These are phyloP conservation scores for Prunus padus DNA, from an alignment of 306 rosid species.

Conservation along the genomic window DNA sequence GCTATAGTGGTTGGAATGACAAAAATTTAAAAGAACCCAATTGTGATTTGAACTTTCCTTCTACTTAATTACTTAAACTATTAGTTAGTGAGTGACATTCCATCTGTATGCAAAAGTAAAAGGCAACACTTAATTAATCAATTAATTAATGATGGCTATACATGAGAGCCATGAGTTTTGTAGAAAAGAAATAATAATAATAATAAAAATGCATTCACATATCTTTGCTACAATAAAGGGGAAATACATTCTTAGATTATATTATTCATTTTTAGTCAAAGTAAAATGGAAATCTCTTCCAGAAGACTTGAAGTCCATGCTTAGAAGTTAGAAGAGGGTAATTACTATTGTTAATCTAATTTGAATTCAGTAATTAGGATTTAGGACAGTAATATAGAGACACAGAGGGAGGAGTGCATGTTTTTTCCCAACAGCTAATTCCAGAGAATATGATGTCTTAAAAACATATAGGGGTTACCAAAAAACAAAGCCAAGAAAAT, in stretches of 20 bases:
- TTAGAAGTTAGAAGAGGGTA: too few species aligned
- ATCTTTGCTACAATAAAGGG: background rate
- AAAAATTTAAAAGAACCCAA: background rate
- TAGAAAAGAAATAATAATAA: background rate
- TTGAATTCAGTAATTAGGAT: too few species aligned
- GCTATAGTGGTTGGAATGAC: conserved; percentile 4
- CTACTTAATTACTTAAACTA: conserved; percentile 1
- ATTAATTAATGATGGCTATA: too few species aligned
- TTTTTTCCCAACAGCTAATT: too few species aligned
- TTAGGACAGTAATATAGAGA: too few species aligned
- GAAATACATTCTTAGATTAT: background rate
- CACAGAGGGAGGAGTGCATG: too few species aligned
- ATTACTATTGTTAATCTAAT: background rate
- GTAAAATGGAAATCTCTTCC: background rate
- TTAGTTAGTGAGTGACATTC: conserved; percentile 26
- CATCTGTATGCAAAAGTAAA: conserved; percentile 14
- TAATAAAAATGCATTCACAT: too few species aligned
- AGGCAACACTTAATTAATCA: background rate
- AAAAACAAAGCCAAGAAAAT: too few species aligned
- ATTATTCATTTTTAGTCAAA: conserved; percentile 9
- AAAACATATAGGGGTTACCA: too few species aligned
- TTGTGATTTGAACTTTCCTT: background rate
- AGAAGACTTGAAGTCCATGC: background rate
- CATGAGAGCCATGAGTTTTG: background rate
- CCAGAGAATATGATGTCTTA: too few species aligned